A percentile compares a stretch with the other conserved stretches of the same genome.
These are phyloP conservation scores for Diospyros kaki DNA, from an alignment of 148 eudicot species.

Conservation along the genomic window DNA sequence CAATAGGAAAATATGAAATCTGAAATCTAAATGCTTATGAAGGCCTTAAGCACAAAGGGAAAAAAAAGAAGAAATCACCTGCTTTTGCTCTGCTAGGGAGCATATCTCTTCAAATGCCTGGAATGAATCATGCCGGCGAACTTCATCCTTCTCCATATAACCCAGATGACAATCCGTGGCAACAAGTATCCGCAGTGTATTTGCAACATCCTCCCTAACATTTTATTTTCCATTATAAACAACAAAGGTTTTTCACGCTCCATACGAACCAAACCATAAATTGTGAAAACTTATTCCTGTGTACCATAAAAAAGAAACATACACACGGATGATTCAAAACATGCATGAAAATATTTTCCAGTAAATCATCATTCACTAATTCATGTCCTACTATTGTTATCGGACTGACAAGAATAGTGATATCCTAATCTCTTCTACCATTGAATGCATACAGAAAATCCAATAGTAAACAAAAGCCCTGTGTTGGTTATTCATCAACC, in stretches of 20 bases:
- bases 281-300: not conserved
- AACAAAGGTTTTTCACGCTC: not conserved
- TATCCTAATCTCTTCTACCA: no score
- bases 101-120: constrained; percentile 94
- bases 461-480: not conserved
- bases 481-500: not conserved
- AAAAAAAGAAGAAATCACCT: constrained; percentile 39
- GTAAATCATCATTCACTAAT: not conserved
- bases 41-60: not conserved
- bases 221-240: not conserved
- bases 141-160: constrained; percentile 96
- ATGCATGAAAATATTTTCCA: not conserved
- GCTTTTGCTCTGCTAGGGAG: constrained; percentile 85
- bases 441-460: not conserved
- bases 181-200: constrained; percentile 73
- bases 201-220: constrained; percentile 56
- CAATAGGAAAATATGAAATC: not conserved
- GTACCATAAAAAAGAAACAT: not conserved
- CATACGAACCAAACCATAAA: not conserved
- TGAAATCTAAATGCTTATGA: not conserved
- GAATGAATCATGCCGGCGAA: constrained; percentile 93
- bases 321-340: not conserved
- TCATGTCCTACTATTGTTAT: not conserved
- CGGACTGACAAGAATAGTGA: not conserved
- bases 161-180: constrained; percentile 99